Conservation (phyloP, 1,284 basidiomycete species). For the Tilletia indica region DNA sequence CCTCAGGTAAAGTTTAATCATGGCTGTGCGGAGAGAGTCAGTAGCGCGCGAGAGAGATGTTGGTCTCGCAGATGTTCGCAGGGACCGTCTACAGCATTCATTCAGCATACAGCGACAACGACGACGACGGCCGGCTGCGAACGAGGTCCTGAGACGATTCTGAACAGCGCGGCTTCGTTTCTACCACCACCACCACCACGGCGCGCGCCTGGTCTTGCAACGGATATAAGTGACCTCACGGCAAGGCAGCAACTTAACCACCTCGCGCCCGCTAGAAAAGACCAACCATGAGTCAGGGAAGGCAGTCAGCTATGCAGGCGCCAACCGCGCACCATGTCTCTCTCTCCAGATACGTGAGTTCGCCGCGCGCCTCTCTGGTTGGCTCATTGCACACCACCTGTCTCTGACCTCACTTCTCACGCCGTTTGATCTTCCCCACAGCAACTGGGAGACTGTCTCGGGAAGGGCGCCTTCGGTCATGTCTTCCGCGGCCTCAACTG, state of each 20-base stretch:
- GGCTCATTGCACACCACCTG: background rate
- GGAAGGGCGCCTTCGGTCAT: conserved; percentile 89
- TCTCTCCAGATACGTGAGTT: background rate
- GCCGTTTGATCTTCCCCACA: conserved; percentile 53
- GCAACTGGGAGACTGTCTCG: conserved; percentile 91
- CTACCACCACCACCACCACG: no score
- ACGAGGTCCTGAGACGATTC: no score
- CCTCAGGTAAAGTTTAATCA: no score
- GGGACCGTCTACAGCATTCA: no score
- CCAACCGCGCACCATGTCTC: background rate
- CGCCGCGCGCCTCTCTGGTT: background rate
- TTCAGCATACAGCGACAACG: no score
- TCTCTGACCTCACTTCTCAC: background rate
- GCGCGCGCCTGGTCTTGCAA: background rate
- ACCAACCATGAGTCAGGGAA: background rate
- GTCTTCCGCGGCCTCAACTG: conserved; percentile 93
- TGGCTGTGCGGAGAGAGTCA: no score
- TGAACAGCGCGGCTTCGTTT: no score
- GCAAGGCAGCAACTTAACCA: no score
- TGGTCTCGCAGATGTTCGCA: no score
- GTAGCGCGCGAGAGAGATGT: no score
- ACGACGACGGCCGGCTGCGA: no score
- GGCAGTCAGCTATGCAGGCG: background rate
- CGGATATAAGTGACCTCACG: no score
- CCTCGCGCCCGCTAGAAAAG: background rate